A percentile compares a stretch with the other conserved stretches of the same genome.
These are phyloP conservation scores for Rhodotorula sp. DNA, from an alignment of 1,284 basidiomycete species.

Conservation along the genomic window DNA sequence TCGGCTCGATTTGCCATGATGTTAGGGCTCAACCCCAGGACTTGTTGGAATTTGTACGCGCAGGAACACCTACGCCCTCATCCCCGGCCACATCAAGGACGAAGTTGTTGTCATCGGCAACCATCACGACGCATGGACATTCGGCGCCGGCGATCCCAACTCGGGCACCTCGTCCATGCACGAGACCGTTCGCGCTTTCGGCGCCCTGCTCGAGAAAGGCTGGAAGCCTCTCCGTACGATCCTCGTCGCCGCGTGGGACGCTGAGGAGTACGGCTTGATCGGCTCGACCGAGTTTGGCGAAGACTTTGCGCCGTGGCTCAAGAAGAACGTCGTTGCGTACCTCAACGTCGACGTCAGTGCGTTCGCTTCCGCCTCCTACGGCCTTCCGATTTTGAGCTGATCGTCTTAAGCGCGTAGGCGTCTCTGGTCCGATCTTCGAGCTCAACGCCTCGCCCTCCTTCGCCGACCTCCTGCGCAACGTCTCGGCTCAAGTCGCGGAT, in stretches of 20 bases:
- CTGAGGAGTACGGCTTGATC: conserved; percentile 85
- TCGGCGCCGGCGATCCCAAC: conserved; percentile 72
- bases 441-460: conserved; percentile 70
- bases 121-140: conserved; percentile 72
- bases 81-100: conserved; percentile 79
- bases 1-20: neutral
- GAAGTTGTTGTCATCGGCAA: conserved; percentile 78
- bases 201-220: conserved; percentile 65
- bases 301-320: conserved; percentile 48
- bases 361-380: neutral
- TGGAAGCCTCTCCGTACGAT: conserved; percentile 89
- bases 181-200: conserved; percentile 80
- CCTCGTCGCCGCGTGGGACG: conserved; percentile 89
- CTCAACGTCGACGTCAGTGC: conserved; percentile 69
- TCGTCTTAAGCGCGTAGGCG: conserved; percentile 60
- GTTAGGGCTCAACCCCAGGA: too few species aligned
- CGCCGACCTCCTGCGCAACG: conserved; percentile 66
- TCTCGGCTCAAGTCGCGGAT: conserved; percentile 68
- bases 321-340: conserved; percentile 66
- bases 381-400: neutral
- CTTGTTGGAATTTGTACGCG: neutral
- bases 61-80: conserved; percentile 81
- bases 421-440: conserved; percentile 64
- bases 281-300: conserved; percentile 61
- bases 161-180: conserved; percentile 83